Conservation (phyloP, 306 rosid species). For the Senna tora region DNA sequence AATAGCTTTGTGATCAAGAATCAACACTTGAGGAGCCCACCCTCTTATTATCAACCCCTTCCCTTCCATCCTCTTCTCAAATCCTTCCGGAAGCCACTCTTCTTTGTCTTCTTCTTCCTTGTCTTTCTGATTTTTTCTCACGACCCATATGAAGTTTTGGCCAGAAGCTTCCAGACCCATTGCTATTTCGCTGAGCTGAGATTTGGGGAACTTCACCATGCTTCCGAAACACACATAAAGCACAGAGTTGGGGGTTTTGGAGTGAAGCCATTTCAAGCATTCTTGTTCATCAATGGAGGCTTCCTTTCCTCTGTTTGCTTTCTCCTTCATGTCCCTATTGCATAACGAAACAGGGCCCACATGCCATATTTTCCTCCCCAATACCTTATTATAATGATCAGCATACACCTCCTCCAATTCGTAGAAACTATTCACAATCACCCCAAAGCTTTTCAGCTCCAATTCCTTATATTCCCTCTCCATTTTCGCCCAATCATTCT, state of each 20-base stretch:
- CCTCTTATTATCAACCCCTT: slow-evolving; percentile 51
- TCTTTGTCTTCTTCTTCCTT: background rate
- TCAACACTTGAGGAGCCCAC: slow-evolving; percentile 53
- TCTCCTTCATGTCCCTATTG: background rate
- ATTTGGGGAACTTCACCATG: background rate
- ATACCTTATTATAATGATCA: background rate
- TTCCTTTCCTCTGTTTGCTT: slow-evolving; percentile 27
- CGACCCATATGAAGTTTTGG: slow-evolving; percentile 26
- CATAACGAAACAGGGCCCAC: background rate
- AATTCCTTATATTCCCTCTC: background rate
- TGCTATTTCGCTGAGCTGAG: slow-evolving; percentile 31
- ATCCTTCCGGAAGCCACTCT: slow-evolving; percentile 50
- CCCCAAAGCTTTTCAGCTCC: background rate
- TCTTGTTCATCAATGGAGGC: slow-evolving; percentile 26
- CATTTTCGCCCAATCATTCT: too few relatives aligned
- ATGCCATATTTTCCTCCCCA: background rate
- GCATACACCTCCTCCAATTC: background rate
- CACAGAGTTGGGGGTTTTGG: slow-evolving; percentile 25
- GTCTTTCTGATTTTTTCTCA: background rate
- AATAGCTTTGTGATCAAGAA: slow-evolving; percentile 43
- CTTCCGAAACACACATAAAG: slow-evolving; percentile 37
- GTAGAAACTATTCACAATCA: background rate
- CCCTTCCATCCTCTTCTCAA: slow-evolving; percentile 41
- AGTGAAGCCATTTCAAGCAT: slow-evolving; percentile 32
- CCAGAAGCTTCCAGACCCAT: slow-evolving; percentile 25